These are phyloP conservation scores for Coniochaeta sp. DNA, from an alignment of 2,329 filamentous ascomycete species.

Conservation along the genomic window DNA sequence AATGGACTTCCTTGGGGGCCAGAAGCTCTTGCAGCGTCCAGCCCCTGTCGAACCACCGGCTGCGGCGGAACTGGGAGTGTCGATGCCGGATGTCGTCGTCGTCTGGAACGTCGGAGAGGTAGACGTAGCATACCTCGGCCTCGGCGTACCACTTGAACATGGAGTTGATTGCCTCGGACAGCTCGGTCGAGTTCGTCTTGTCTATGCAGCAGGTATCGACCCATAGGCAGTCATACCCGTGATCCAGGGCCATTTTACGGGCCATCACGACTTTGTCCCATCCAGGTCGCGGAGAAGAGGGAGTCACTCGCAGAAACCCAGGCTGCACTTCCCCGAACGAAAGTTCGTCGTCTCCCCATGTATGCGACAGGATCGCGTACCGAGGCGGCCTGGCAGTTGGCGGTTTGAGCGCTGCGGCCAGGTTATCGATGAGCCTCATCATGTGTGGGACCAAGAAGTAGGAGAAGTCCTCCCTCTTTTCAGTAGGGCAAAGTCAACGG, in stretches of 20 bases:
- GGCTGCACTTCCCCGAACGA: neutral
- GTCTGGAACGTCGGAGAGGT: neutral
- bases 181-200: neutral
- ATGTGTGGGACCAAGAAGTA: too few species aligned
- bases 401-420: neutral
- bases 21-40: neutral
- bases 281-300: too few species aligned
- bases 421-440: neutral
- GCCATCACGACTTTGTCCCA: neutral
- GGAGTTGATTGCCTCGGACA: neutral
- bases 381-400: neutral
- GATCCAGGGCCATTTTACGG: neutral
- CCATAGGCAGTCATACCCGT: conserved; percentile 14
- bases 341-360: conserved; percentile 8
- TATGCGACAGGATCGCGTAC: conserved; percentile 12
- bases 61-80: neutral
- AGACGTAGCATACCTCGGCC: neutral
- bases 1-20: neutral
- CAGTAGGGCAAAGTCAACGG: too few species aligned
- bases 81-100: neutral
- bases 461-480: too few species aligned
- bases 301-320: neutral
- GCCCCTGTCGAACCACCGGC: neutral
- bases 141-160: neutral
- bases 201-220: conserved; percentile 7